These are phyloP conservation scores for Epichloe festucae DNA, from an alignment of 2,329 filamentous ascomycete genomes.

Conservation along the genomic window DNA sequence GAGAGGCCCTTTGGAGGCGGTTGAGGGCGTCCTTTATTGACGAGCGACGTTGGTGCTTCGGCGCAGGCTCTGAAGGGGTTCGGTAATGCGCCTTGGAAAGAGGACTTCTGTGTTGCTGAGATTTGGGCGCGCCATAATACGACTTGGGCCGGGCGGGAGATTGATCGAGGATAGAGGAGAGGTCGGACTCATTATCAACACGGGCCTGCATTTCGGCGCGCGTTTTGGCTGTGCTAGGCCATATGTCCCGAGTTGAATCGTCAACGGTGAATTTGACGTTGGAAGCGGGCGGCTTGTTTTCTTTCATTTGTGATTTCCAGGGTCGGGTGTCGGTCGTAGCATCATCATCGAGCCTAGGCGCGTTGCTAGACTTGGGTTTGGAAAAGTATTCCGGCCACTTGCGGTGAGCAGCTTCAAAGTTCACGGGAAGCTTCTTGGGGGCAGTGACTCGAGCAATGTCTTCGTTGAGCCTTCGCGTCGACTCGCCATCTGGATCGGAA, in stretches of 20 bases:
- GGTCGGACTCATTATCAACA: conserved; percentile 39
- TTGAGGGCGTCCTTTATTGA: conserved; percentile 23
- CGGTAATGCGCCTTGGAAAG: conserved; percentile 23
- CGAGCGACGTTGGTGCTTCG: conserved; percentile 13
- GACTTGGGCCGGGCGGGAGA: conserved; percentile 21
- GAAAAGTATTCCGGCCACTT: conserved; percentile 40
- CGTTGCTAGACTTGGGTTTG: conserved; percentile 22
- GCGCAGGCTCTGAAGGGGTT: conserved; percentile 16
- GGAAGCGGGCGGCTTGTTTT: conserved; percentile 29
- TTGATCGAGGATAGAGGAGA: conserved; percentile 30
- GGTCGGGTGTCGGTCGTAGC: conserved; percentile 24
- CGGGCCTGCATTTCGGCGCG: conserved; percentile 40
- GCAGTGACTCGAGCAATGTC: conserved; percentile 32
- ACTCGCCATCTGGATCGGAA: conserved; percentile 39
- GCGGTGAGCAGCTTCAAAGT: conserved; percentile 33
- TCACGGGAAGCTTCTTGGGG: conserved; percentile 26
- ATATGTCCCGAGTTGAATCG: conserved; percentile 29
- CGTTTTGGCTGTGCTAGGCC: conserved; percentile 26
- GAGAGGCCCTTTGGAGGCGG: conserved; percentile 22
- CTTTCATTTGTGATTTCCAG: conserved; percentile 26
- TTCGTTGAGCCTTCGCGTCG: conserved; percentile 36
- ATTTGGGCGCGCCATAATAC: conserved; percentile 15
- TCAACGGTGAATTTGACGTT: conserved; percentile 22
- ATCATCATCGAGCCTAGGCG: conserved; percentile 14
- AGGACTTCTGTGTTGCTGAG: conserved; percentile 23